phyloP scores from a whole-genome alignment of 2,329 filamentous ascomycete species.

The Lasiodiplodia sp. region DNA sequence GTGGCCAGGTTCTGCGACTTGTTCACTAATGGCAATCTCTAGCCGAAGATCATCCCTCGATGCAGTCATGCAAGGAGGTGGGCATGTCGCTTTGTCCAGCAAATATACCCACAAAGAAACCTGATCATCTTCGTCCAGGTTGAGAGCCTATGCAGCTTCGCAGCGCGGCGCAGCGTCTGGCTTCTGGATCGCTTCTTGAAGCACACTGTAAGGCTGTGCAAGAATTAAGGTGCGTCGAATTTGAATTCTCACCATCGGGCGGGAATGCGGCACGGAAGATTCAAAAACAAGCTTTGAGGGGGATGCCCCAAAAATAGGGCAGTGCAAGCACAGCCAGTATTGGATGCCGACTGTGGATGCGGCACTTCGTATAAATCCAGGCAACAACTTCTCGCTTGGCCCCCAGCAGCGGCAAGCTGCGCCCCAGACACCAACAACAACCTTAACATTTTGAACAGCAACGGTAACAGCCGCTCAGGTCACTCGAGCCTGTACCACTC shows the following conservation, averaged over 20 bases:
- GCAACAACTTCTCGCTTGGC: not conserved
- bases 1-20: no score
- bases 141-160: no score
- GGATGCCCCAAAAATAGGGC: conserved; percentile 12
- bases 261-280: not conserved
- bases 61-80: no score
- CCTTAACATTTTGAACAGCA: not conserved
- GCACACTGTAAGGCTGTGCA: not conserved
- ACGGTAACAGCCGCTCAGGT: conserved; percentile 2
- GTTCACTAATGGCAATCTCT: no score
- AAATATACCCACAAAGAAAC: no score
- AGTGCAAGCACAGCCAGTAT: not conserved
- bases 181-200: no score
- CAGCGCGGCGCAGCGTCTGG: no score
- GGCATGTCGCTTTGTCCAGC: no score
- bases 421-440: conserved; percentile 2
- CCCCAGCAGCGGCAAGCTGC: conserved; percentile 1
- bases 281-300: conserved; percentile 8
- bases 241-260: not conserved
- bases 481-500: not conserved
- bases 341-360: not conserved
- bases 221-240: not conserved
- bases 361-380: not conserved
- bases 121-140: no score
- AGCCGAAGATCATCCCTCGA: no score